Evolutionary conservation across 1,284 basidiomycete genomes (phyloP).

Genomic region (Entoloma clypeatum): DNA sequence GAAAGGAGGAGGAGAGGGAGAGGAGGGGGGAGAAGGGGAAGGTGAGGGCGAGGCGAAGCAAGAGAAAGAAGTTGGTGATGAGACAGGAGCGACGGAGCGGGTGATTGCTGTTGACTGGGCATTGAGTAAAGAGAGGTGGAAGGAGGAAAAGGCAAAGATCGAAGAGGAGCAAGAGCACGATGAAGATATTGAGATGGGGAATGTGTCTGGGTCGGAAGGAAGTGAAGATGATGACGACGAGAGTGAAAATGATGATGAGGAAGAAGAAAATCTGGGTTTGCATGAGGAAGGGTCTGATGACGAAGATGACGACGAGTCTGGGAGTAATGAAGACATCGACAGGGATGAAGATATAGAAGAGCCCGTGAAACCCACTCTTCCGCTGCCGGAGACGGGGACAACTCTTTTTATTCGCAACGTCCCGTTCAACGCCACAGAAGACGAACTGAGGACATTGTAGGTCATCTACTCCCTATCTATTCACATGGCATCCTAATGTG

Average conservation of each 20-base stretch:
- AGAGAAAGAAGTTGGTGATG: constrained; percentile 34
- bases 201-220: too few relatives aligned
- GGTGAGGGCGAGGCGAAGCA: constrained; percentile 32
- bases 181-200: constrained; percentile 38
- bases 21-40: constrained; percentile 38
- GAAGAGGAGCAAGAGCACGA: constrained; percentile 38
- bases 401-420: constrained; percentile 96
- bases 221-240: constrained; percentile 23
- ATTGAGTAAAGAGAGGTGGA: constrained; percentile 90
- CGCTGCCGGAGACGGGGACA: constrained; percentile 79
- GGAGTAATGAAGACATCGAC: constrained; percentile 38
- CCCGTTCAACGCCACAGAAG: constrained; percentile 89
- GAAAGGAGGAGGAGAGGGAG: constrained; percentile 31
- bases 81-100: constrained; percentile 49
- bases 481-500: constrained; percentile 5
- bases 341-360: constrained; percentile 47
- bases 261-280: constrained; percentile 39
- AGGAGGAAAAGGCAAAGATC: constrained; percentile 68
- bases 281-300: constrained; percentile 42
- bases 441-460: constrained; percentile 80
- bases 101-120: constrained; percentile 96
- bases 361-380: constrained; percentile 68
- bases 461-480: constrained; percentile 24
- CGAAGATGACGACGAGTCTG: constrained; percentile 32
- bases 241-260: constrained; percentile 29